Conservation (phyloP, 1,284 basidiomycete genomes). For the Cryptococcus deneoformans region DNA sequence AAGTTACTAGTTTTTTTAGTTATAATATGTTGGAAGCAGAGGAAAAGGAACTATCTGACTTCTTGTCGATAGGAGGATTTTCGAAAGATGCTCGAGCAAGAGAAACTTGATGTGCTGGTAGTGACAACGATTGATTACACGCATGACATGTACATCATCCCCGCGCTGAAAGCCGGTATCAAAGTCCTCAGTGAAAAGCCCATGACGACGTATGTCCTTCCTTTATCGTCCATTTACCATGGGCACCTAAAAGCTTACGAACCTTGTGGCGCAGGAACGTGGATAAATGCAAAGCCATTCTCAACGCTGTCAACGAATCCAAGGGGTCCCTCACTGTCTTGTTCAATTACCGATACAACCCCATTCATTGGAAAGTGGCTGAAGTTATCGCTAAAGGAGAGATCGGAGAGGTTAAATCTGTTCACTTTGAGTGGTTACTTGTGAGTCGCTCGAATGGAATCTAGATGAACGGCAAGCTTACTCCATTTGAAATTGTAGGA, state of each 20-base stretch:
- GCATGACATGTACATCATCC: conserved; percentile 55
- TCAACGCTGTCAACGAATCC: conserved; percentile 52
- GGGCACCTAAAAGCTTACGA: background rate
- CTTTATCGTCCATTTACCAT: background rate
- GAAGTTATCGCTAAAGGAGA: conserved; percentile 55
- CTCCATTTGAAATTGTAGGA: conserved; percentile 20
- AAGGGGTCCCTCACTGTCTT: conserved; percentile 49
- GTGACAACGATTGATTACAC: conserved; percentile 58
- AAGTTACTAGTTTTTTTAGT: conserved; percentile 2
- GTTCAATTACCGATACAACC: conserved; percentile 55
- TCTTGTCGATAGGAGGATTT: conserved; percentile 45
- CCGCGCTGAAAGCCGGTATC: conserved; percentile 40
- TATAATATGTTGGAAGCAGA: background rate
- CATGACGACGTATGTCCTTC: conserved; percentile 53
- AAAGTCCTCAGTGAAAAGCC: conserved; percentile 58
- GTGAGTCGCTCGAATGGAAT: conserved; percentile 14
- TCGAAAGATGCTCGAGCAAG: conserved; percentile 54
- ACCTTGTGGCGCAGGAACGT: conserved; percentile 37
- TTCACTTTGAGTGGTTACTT: conserved; percentile 60
- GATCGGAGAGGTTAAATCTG: conserved; percentile 57
- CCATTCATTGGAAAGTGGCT: conserved; percentile 58
- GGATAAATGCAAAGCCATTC: conserved; percentile 54
- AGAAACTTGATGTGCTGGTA: conserved; percentile 55
- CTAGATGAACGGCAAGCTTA: background rate
- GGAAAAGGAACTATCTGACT: conserved; percentile 3